phyloP scores from a whole-genome alignment of 257 asterid genomes.

The Solanum phureja region DNA sequence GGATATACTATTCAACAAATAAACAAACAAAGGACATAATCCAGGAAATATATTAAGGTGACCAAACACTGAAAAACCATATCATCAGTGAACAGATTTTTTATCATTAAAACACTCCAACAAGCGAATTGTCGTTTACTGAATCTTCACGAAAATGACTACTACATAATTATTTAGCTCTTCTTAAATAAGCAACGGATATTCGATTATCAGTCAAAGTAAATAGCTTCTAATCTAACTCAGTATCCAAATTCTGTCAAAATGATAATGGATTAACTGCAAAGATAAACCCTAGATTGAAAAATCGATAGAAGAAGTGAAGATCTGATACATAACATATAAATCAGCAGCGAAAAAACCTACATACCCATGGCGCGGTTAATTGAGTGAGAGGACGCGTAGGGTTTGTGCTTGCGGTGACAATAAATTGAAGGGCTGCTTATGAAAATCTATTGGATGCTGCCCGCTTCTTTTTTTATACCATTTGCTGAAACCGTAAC shows the following conservation, averaged over 20 bases:
- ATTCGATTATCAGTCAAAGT: neutral
- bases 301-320: neutral
- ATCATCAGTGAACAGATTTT: neutral
- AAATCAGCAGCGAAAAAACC: neutral
- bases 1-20: neutral
- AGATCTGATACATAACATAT: neutral
- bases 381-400: neutral
- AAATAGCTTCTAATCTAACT: neutral
- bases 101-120: neutral
- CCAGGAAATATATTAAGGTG: neutral
- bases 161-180: neutral
- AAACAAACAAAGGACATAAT: neutral
- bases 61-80: neutral
- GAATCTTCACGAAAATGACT: neutral
- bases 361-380: neutral
- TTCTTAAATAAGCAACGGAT: neutral
- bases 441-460: neutral
- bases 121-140: neutral
- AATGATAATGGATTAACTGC: neutral
- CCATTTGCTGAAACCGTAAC: neutral
- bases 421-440: neutral
- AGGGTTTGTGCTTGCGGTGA: neutral
- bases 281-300: neutral
- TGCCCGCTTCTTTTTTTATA: neutral
- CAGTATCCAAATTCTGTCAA: neutral